Percentiles rank a stretch among this genome's conserved stretches.
phyloP scores from a whole-genome alignment of 2,329 filamentous ascomycete genomes.

The Aureobasidium uvarum region DNA sequence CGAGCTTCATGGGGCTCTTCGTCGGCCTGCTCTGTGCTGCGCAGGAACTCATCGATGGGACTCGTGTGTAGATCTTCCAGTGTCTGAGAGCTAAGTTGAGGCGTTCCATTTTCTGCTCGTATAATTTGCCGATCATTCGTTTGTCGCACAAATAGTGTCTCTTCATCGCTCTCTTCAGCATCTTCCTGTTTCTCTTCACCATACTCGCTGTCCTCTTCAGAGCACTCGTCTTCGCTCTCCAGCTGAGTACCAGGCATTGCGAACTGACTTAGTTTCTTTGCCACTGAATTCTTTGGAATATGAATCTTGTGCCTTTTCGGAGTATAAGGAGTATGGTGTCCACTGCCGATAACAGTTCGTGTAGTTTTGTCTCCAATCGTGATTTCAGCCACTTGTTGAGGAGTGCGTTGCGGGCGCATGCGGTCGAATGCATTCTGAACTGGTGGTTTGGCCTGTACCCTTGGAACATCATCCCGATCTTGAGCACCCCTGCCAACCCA shows the following conservation, averaged over 20 bases:
- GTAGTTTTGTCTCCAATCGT: conserved; percentile 69
- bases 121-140: neutral
- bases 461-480: conserved; percentile 36
- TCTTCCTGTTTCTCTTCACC: conserved; percentile 33
- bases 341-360: conserved; percentile 61
- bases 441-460: conserved; percentile 40
- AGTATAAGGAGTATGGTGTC: conserved; percentile 52
- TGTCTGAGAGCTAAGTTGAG: conserved; percentile 25
- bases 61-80: neutral
- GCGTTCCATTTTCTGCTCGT: conserved; percentile 7
- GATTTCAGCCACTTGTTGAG: conserved; percentile 67
- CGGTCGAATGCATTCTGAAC: conserved; percentile 63
- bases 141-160: neutral
- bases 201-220: conserved; percentile 38
- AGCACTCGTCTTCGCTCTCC: conserved; percentile 30
- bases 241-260: conserved; percentile 54
- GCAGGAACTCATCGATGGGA: neutral
- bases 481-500: conserved; percentile 45
- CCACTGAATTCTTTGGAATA: conserved; percentile 41
- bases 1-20: neutral
- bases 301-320: conserved; percentile 50
- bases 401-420: conserved; percentile 62
- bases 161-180: conserved; percentile 23
- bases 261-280: conserved; percentile 52
- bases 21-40: neutral